Evolutionary conservation across 257 asterid genomes (phyloP), one percentile per base, ranked within the genome.

Genomic region (Pogostemon cablin): DNA sequence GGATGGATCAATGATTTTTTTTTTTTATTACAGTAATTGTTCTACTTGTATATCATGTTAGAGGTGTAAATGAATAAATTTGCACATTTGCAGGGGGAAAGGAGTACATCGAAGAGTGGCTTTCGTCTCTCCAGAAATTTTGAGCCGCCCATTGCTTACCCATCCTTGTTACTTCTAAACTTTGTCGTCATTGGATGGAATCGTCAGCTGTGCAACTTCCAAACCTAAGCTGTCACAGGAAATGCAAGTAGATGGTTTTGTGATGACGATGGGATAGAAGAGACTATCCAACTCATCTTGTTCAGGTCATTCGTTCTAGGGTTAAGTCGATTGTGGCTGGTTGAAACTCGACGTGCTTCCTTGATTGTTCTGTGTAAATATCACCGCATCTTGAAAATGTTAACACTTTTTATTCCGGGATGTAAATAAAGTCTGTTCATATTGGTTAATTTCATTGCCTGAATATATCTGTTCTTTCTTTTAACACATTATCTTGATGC

Each of bases 101-200:
- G 80, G 85, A 81, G 65, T 80, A 85, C 74, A 75, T 92, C 89
- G 93, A 86, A 77, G 89, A 81, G 78, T 92, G 95, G 96, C 88
- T 92, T 67, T 84, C 97, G 62, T 79, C 96, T 43, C 98, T 90
- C 74, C 86, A 83, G 61, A 83, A 84, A n/a, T 81, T 81, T 76
- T 90, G 90, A 80, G 83, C 79, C 74, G 49, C 72, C 38, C 34
- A 39, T 61, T 49, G 71, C 57, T 65, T 41, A 68, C 4, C 48
- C 61, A 11, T 55, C 61, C 50, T 58, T 50, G 48, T 75, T 49
- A 63, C 76, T 32, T 44, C 69, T 12, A 65, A 62, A 38, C 54
- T 62, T 62, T 70, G 9, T 47, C 60, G 3, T 50, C 62, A 15
- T 40, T 52, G 37, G 62, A 59, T 12, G 9, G 64, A 66, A 44